Evolutionary conservation across 805 yeast genomes (phyloP), one percentile per base, ranked within the genome.

Genomic region (Danielozyma ontarioensis): DNA sequence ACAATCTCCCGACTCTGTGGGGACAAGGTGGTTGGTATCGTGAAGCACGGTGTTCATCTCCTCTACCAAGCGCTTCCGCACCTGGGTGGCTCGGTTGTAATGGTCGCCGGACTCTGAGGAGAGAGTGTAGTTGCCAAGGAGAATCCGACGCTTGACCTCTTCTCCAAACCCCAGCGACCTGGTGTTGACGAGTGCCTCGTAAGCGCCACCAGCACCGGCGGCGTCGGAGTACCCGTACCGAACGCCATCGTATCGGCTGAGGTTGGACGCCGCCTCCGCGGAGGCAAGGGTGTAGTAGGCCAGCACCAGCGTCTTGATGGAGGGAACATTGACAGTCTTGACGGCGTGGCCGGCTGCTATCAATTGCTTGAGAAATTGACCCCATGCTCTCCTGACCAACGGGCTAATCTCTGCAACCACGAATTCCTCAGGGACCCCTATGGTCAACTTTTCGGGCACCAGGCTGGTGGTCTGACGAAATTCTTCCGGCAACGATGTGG

Each of bases 221-320:
- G 17, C 17, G 4, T 25, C 13, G 25, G 83, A 64, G 35, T 50
- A 57, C 0, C 97, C 97, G 52, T 81, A 93, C 35, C 97, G 67
- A 14, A 89, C 64, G 2, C 98, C 98, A 57, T 93, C 98, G 51
- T 73, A 93, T 21, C 97, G 68, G 1, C 96, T 75, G 31, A 93
- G 68, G 51, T 93, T 93, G 0, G 97, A 90, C 1, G 94, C 80
- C 0, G 97, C 97, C 51, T 93, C 98, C 0, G 96, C 83, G 0
- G 96, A 83, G 2, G 93, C 89, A 24, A 94, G 46, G 0, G 96
- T 83, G 53, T 84, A 90, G 57, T 93, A 93, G 0, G 87, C 75
- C 17, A 94, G 88, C 13, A 93, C 59, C 17, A 89, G 71, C 34
- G 69, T 60, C 37, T 71, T 72, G 7, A 88, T 60, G 0, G 82